Percentiles rank a stretch among this genome's conserved stretches.
These are phyloP conservation scores for Pythium brachiatum DNA, from an alignment of 352 stramenopile genomes.

Conservation along the genomic window DNA sequence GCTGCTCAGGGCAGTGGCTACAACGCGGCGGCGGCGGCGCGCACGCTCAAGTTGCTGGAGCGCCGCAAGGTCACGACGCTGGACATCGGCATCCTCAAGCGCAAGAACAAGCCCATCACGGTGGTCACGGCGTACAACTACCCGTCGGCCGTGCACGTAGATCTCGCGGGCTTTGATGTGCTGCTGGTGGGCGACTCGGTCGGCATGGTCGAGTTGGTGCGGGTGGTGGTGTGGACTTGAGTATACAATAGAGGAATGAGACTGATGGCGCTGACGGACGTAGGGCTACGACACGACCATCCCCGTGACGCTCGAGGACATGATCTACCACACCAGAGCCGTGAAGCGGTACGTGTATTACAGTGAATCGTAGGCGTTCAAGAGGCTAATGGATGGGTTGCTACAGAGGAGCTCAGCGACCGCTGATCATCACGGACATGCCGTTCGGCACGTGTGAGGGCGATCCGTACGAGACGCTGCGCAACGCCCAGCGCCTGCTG, in stretches of 20 bases:
- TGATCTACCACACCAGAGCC: conserved; percentile 97
- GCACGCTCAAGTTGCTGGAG: conserved; percentile 83
- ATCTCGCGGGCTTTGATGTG: conserved; percentile 97
- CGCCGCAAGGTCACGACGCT: conserved; percentile 82
- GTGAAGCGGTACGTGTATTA: conserved; percentile 81
- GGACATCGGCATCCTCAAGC: conserved; percentile 87
- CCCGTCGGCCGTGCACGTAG: conserved; percentile 95
- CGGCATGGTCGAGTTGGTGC: conserved; percentile 98
- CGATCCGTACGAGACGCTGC: conserved; percentile 86
- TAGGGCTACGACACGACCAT: conserved; percentile 87
- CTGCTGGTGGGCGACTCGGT: conserved; percentile 97
- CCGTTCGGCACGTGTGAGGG: conserved; percentile 97
- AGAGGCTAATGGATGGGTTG: background rate
- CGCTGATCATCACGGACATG: conserved; percentile 97
- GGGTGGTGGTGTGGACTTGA: conserved; percentile 11
- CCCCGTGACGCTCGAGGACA: conserved; percentile 97
- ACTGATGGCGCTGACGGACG: conserved; percentile 12
- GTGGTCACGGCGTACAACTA: conserved; percentile 99
- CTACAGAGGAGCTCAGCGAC: conserved; percentile 62
- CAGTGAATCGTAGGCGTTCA: background rate
- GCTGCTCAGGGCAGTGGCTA: conserved; percentile 27
- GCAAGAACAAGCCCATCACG: conserved; percentile 96
- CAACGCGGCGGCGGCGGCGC: conserved; percentile 49
- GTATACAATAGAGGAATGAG: conserved; percentile 10
- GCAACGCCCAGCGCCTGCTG: conserved; percentile 94